Base-by-base conservation (phyloP, 257 asterid species). In the Schizonepeta tenuifolia region DNA sequence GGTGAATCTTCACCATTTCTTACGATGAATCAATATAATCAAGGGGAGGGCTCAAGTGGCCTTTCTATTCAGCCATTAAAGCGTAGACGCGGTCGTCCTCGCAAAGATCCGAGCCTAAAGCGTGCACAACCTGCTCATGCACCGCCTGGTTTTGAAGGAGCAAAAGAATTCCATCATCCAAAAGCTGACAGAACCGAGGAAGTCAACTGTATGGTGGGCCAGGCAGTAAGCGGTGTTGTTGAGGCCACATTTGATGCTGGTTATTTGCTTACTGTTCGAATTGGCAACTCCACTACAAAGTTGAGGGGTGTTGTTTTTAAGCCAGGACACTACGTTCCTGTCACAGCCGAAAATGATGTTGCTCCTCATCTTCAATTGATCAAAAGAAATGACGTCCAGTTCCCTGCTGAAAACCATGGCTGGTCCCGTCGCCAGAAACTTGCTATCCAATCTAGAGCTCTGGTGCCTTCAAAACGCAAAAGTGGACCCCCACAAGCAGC, bases 221-320 rank as follows among this genome's bases (percentile, higher is more conserved):
- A 88, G 82, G 58, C 89, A 21, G 97, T 94, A 44, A 86, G 84
- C n/a, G 99, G 97, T 67, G 88, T 94, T 14, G 81, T 94, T 41
- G 97, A 94, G 80, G 89, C 98, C 59, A 74, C 97, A 14, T 90
- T 94, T 75, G 96, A 90, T 75, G 95, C 93, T 9, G 99, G 99
- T 38, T 94, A 84, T 79, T 74, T 94, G 75, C 88, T 94, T 2
- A 71, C 80, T 72, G 93, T 94, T 59, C 84, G 86, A 75, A 86
- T 94, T 26, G 98, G 97, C 20, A 82, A 86, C 81, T 86, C 95
- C 26, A 77, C 75, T 24, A 81, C 84, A 26, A 88, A 38, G 74
- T 73, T 91, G 72, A 85, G 95, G 77, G 98, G 99, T 3, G 78
- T 91, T 5, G 96, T 94, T 74, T 90, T 94, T 76, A 92, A 91